Conservation (phyloP, 83 land plant species). For the Picea mariana region DNA sequence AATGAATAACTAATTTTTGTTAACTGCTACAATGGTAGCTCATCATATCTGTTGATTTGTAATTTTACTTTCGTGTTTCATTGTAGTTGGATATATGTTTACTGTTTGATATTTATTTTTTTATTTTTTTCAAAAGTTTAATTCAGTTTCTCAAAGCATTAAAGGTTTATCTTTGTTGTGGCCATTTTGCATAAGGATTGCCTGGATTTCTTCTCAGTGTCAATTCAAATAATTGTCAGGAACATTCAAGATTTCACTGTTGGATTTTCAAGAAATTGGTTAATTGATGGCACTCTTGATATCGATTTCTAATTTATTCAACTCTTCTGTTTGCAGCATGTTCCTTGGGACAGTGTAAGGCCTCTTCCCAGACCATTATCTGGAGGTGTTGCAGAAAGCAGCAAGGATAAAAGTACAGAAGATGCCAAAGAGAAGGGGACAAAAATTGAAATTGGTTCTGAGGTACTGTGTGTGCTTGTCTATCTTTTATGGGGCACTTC, state of each 20-base stretch:
- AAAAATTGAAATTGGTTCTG: slow-evolving; percentile 1
- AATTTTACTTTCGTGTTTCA: too few species aligned
- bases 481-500: too few species aligned
- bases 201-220: background rate
- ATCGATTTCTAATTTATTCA: background rate
- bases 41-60: too few species aligned
- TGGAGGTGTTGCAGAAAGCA: slow-evolving; percentile 4
- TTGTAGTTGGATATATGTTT: too few species aligned
- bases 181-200: background rate
- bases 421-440: background rate
- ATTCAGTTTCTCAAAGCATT: background rate
- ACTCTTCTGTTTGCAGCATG: slow-evolving; percentile 3
- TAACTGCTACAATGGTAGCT: too few species aligned
- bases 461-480: background rate
- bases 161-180: background rate
- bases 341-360: slow-evolving; percentile 13
- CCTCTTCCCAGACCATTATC: slow-evolving; percentile 15
- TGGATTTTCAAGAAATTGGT: background rate
- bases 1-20: too few species aligned
- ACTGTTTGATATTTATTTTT: too few species aligned
- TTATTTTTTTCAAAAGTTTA: background rate
- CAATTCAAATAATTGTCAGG: too few species aligned
- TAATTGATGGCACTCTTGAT: background rate
- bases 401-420: slow-evolving; percentile 10
- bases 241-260: background rate